These are phyloP conservation scores for Fusarium luffae DNA, from an alignment of 2,329 filamentous ascomycete genomes.

Conservation along the genomic window DNA sequence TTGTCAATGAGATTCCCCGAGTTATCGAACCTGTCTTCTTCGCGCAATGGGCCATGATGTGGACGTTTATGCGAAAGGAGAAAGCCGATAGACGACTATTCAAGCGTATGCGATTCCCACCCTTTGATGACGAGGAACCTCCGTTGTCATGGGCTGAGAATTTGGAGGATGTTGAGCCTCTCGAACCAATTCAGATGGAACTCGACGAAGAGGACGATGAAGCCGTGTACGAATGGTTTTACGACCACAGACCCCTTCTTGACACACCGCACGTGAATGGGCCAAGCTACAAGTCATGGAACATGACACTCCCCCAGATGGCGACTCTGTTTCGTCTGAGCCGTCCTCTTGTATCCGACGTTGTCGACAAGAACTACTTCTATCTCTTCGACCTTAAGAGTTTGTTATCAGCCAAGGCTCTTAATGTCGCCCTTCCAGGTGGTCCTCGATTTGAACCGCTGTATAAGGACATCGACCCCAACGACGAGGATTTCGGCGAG, in stretches of 20 bases:
- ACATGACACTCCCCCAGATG: constrained; percentile 93
- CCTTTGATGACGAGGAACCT: constrained; percentile 98
- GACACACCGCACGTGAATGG: constrained; percentile 96
- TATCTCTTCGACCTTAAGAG: constrained; percentile 96
- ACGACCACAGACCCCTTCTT: constrained; percentile 89
- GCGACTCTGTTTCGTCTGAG: constrained; percentile 93
- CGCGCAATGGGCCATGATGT: constrained; percentile 99
- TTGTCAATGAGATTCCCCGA: constrained; percentile 95
- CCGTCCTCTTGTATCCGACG: constrained; percentile 88
- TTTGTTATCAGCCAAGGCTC: constrained; percentile 93
- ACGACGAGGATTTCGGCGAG: constrained; percentile 98
- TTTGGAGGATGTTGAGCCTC: constrained; percentile 95
- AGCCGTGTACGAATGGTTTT: constrained; percentile 96
- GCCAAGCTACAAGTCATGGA: constrained; percentile 97
- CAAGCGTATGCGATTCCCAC: constrained; percentile 98
- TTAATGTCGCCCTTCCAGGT: constrained; percentile 97
- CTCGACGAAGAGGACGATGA: constrained; percentile 93
- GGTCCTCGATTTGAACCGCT: constrained; percentile 96
- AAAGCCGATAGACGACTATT: constrained; percentile 96
- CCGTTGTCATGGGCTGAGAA: constrained; percentile 98
- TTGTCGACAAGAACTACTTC: constrained; percentile 96
- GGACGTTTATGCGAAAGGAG: constrained; percentile 97
- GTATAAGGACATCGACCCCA: constrained; percentile 98
- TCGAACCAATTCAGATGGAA: constrained; percentile 99
- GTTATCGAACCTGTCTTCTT: constrained; percentile 99